Conservation (phyloP, 2,329 filamentous ascomycete genomes). For the Metarhizium brunneum region DNA sequence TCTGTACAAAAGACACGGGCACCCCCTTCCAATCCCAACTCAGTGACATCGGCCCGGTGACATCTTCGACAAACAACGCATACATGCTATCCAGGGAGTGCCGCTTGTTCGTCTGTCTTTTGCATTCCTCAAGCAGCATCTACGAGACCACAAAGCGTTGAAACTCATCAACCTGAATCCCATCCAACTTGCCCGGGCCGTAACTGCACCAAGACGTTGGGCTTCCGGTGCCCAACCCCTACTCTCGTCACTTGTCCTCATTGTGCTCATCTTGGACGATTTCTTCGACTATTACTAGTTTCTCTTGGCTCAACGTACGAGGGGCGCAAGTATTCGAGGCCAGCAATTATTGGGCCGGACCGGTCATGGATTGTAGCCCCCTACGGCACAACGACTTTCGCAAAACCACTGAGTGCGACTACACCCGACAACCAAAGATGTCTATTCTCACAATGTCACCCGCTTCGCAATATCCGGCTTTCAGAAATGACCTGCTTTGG, state of each 20-base stretch:
- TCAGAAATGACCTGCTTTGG: conserved; percentile 31
- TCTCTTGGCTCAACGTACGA: neutral
- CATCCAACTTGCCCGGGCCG: too few species aligned
- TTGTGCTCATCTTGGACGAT: neutral
- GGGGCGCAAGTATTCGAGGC: neutral
- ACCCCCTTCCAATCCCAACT: neutral
- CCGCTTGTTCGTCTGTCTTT: neutral
- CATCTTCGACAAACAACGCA: neutral
- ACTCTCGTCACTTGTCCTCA: neutral
- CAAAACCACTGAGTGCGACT: conserved; percentile 15
- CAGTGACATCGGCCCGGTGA: neutral
- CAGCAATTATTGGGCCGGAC: conserved; percentile 1
- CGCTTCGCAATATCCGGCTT: conserved; percentile 30
- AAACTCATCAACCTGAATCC: neutral
- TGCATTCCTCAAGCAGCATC: neutral
- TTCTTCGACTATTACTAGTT: neutral
- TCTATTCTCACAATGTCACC: conserved; percentile 40
- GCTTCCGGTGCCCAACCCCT: neutral
- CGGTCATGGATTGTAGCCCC: conserved; percentile 34
- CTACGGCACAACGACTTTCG: conserved; percentile 20
- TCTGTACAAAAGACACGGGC: conserved; percentile 17
- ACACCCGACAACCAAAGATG: conserved; percentile 30
- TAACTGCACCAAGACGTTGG: neutral
- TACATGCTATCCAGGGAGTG: neutral
- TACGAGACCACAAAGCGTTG: neutral